A percentile compares a stretch with the other conserved stretches of the same genome.
These are phyloP conservation scores for Lumnitzera littorea DNA, from an alignment of 345 rosid genomes.

Conservation along the genomic window DNA sequence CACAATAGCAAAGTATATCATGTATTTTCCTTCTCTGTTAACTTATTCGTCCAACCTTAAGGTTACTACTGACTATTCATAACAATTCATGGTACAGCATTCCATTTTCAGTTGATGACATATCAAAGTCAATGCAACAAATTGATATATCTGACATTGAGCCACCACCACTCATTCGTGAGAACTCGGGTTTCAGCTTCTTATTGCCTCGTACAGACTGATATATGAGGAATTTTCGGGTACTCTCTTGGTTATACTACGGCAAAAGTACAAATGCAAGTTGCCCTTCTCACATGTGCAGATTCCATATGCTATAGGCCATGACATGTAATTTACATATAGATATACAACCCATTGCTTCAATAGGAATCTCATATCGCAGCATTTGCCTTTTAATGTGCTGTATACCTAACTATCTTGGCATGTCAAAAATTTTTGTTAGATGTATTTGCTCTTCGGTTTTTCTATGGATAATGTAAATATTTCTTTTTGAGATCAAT, in stretches of 20 bases:
- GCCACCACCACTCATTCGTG: slow-evolving; percentile 82
- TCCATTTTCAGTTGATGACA: slow-evolving; percentile 93
- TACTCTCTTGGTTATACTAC: background rate
- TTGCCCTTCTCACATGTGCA: background rate
- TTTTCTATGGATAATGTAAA: no score
- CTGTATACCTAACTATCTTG: no score
- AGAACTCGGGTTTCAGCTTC: slow-evolving; percentile 88
- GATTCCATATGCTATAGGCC: no score
- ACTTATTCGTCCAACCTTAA: background rate
- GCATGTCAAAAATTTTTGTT: no score
- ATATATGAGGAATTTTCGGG: background rate
- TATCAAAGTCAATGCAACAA: slow-evolving; percentile 91
- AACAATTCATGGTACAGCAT: slow-evolving; percentile 47
- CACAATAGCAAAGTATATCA: no score
- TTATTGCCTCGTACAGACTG: slow-evolving; percentile 68
- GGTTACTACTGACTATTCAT: background rate
- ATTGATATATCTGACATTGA: slow-evolving; percentile 80
- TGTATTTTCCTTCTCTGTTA: no score
- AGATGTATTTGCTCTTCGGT: no score
- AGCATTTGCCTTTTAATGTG: no score
- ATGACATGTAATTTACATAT: no score
- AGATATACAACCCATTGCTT: no score
- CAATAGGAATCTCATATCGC: no score
- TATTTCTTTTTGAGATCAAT: no score
- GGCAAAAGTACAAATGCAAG: background rate